Conservation (phyloP, 192 early-diverging fungal species). For the Diversispora epigaea region DNA sequence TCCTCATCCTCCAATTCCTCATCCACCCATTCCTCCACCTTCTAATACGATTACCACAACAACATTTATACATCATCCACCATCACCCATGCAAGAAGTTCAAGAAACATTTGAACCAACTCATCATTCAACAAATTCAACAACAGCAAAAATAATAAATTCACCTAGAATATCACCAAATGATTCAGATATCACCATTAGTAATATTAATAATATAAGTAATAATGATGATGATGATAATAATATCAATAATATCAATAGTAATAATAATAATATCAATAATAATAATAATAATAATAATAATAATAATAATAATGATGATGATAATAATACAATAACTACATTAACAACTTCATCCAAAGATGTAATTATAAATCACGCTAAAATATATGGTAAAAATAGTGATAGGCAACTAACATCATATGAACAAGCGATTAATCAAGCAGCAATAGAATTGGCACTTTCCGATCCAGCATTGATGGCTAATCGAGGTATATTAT, state of each 20-base stretch:
- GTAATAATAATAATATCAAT: too few species aligned
- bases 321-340: too few species aligned
- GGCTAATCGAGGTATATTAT: slow-evolving; percentile 46
- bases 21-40: neutral
- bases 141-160: too few species aligned
- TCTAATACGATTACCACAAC: neutral
- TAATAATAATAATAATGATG: too few species aligned
- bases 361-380: slow-evolving; percentile 51
- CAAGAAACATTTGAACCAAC: neutral
- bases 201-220: too few species aligned
- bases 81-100: slow-evolving; percentile 4
- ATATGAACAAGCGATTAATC: slow-evolving; percentile 57
- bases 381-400: slow-evolving; percentile 58
- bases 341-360: slow-evolving; percentile 24
- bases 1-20: too few species aligned
- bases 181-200: too few species aligned
- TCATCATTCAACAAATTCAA: neutral
- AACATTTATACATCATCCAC: neutral
- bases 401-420: slow-evolving; percentile 47
- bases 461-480: slow-evolving; percentile 47
- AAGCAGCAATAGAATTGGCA: slow-evolving; percentile 48
- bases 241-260: too few species aligned
- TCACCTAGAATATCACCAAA: neutral
- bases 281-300: too few species aligned
- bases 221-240: too few species aligned